Evolutionary conservation across 352 stramenopile species (phyloP).

Genomic region (Globisporangium acanthophoron): DNA sequence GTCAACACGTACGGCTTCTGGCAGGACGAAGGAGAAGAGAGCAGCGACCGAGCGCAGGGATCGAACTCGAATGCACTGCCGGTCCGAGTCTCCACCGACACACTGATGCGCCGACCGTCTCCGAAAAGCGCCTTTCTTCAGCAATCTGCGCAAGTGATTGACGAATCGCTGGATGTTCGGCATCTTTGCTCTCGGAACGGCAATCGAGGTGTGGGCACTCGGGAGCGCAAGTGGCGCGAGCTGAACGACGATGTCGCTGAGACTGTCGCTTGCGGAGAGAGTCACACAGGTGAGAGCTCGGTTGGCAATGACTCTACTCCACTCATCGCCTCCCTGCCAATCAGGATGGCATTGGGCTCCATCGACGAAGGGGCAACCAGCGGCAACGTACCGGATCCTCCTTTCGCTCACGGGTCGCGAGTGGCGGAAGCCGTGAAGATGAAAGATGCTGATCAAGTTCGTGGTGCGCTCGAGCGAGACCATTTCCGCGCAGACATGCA

Average conservation of each 20-base stretch:
- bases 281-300: background rate
- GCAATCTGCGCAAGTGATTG: constrained; percentile 8
- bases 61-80: constrained; percentile 9
- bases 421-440: constrained; percentile 6
- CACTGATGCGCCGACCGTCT: constrained; percentile 26
- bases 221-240: constrained; percentile 12
- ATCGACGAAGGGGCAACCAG: constrained; percentile 1
- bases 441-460: constrained; percentile 17
- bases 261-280: background rate
- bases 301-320: background rate
- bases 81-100: constrained; percentile 38
- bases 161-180: background rate
- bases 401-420: background rate
- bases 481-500: constrained; percentile 20
- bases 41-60: background rate
- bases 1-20: constrained; percentile 49
- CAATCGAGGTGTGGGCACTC: background rate
- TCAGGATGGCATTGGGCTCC: constrained; percentile 1
- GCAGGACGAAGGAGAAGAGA: constrained; percentile 15
- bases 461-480: constrained; percentile 21
- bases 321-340: background rate
- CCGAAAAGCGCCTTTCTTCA: constrained; percentile 23
- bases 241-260: background rate
- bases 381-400: too few relatives aligned
- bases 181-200: background rate